Percentiles rank a stretch among this genome's conserved stretches.
Evolutionary conservation across 1,284 basidiomycete genomes (phyloP).

Genomic region (Marasmius sp.): DNA sequence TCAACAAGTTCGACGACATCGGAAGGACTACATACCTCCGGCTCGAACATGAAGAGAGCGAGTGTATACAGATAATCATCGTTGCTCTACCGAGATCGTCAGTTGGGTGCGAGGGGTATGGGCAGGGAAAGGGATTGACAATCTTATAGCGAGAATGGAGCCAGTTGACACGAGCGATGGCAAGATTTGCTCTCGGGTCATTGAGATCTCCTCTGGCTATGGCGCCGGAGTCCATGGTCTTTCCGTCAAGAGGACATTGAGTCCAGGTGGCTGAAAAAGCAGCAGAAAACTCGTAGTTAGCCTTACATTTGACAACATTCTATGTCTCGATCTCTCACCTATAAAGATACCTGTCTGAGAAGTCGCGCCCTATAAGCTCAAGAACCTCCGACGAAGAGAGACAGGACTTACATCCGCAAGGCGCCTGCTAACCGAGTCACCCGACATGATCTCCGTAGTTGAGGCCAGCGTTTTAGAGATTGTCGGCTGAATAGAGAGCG

Average conservation of each 20-base stretch:
- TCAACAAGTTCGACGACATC: background rate
- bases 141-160: constrained; percentile 46
- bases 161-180: constrained; percentile 46
- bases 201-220: background rate
- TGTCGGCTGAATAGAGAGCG: constrained; percentile 31
- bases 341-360: constrained; percentile 42
- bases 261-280: constrained; percentile 31
- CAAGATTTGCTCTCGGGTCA: constrained; percentile 40
- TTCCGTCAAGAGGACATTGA: constrained; percentile 36
- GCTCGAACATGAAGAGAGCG: constrained; percentile 28
- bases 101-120: background rate
- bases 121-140: constrained; percentile 24
- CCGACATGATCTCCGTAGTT: constrained; percentile 36
- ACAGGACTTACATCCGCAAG: constrained; percentile 41
- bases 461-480: constrained; percentile 40
- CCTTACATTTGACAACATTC: background rate
- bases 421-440: constrained; percentile 35
- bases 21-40: constrained; percentile 19
- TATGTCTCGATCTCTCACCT: constrained; percentile 19
- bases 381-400: background rate
- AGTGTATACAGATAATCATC: constrained; percentile 33
- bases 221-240: background rate
- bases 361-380: background rate
- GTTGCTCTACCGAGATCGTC: constrained; percentile 22
- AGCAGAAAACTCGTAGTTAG: background rate